Conservation (phyloP, 2,329 filamentous ascomycete genomes). For the Aureobasidium sp. region DNA sequence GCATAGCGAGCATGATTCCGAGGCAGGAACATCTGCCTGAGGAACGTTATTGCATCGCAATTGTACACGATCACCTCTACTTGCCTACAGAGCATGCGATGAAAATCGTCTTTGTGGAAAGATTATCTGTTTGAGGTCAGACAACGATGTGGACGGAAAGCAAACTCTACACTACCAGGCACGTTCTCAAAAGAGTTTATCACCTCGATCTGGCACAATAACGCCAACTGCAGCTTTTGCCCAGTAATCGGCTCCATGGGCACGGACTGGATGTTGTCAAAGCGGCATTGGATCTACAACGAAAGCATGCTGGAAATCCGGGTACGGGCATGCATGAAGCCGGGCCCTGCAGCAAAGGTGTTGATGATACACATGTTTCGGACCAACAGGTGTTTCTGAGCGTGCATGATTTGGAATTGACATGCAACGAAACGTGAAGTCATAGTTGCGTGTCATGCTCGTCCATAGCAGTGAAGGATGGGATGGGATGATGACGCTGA, state of each 20-base stretch:
- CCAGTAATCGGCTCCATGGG: background rate
- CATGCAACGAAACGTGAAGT: background rate
- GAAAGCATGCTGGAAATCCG: background rate
- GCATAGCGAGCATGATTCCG: background rate
- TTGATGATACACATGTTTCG: slow-evolving; percentile 12
- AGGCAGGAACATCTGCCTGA: background rate
- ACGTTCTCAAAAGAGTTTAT: background rate
- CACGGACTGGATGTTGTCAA: background rate
- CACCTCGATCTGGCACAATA: background rate
- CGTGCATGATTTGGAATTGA: slow-evolving; percentile 13
- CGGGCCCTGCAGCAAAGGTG: slow-evolving; percentile 7
- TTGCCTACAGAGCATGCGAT: background rate
- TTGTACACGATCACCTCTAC: background rate
- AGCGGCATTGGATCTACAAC: slow-evolving; percentile 1
- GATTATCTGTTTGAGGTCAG: slow-evolving; percentile 5
- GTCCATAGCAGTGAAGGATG: background rate
- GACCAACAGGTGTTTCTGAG: background rate
- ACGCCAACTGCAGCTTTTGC: background rate
- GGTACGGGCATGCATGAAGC: background rate
- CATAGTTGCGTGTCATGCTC: background rate
- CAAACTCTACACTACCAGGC: slow-evolving; percentile 9
- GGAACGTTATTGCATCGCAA: background rate
- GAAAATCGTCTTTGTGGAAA: background rate
- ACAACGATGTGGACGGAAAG: background rate
- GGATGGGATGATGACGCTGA: background rate